Percentiles rank a stretch among this genome's conserved stretches.
Evolutionary conservation across 2,329 filamentous ascomycete genomes (phyloP).

Genomic region (Ophiocordyceps unilateralis): DNA sequence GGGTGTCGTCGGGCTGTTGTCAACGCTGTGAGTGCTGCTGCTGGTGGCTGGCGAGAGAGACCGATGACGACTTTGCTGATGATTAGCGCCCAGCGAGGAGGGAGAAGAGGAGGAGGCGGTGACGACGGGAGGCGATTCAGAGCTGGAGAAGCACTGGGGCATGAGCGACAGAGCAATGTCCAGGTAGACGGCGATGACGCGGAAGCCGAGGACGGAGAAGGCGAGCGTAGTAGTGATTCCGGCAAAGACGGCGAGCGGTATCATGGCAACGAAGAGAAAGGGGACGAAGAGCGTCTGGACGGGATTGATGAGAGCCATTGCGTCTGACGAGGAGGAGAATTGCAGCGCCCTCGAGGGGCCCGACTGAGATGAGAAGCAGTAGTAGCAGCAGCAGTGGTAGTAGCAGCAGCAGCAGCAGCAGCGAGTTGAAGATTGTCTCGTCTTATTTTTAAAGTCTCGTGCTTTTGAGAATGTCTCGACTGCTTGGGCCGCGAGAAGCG

Average conservation of each 20-base stretch:
- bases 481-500: too few species aligned
- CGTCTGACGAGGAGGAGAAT: conserved; percentile 2
- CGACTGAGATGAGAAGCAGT: too few species aligned
- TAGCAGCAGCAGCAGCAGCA: too few species aligned
- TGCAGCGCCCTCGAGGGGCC: too few species aligned
- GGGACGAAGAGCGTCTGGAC: conserved; percentile 40
- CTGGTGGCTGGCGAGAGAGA: conserved; percentile 6
- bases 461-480: too few species aligned
- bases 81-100: background rate
- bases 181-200: conserved; percentile 44
- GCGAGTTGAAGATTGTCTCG: too few species aligned
- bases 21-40: conserved; percentile 6
- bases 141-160: conserved; percentile 28
- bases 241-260: conserved; percentile 46
- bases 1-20: conserved; percentile 4
- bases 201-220: conserved; percentile 41
- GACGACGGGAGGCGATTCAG: background rate
- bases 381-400: too few species aligned
- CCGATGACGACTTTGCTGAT: conserved; percentile 1
- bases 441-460: too few species aligned
- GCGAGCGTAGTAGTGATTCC: conserved; percentile 45
- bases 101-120: background rate
- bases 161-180: conserved; percentile 42
- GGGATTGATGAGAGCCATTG: conserved; percentile 39
- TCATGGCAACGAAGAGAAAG: conserved; percentile 42